Conservation (phyloP, 352 stramenopile genomes). For the Labyrinthula sp. region DNA sequence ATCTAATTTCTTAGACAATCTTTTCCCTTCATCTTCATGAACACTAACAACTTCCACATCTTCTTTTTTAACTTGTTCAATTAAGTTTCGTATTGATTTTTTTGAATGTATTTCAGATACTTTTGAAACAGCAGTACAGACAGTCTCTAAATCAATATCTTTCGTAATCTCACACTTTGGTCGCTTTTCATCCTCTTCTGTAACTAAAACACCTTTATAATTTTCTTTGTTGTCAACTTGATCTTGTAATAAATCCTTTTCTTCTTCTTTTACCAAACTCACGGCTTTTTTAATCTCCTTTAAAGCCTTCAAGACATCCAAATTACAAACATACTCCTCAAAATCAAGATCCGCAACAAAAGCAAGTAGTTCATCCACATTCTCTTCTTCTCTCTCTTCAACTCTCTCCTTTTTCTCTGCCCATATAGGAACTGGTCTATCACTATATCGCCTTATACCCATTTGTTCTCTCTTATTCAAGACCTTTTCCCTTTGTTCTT, state of each 20-base stretch:
- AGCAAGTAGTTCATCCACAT: conserved; percentile 56
- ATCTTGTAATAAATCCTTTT: not conserved
- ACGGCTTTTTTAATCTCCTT: conserved; percentile 7
- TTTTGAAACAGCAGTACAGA: conserved; percentile 16
- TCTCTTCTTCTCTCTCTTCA: conserved; percentile 40
- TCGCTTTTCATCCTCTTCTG: not conserved
- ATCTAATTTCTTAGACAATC: conserved; percentile 21
- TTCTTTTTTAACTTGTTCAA: conserved; percentile 9
- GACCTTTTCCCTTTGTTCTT: too few relatives aligned
- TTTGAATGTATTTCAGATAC: not conserved
- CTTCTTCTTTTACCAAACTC: not conserved
- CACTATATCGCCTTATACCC: too few relatives aligned
- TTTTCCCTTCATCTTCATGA: conserved; percentile 12
- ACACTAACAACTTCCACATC: conserved; percentile 17
- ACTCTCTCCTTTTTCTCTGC: too few relatives aligned
- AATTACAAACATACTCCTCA: conserved; percentile 21
- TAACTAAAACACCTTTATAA: conserved; percentile 1
- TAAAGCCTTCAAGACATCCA: conserved; percentile 7
- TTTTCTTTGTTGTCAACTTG: not conserved
- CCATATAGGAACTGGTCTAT: too few relatives aligned
- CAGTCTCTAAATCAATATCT: conserved; percentile 20
- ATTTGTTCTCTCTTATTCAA: too few relatives aligned
- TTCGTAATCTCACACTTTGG: conserved; percentile 4
- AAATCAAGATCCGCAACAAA: conserved; percentile 63
- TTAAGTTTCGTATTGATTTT: not conserved